Percentiles rank a stretch among this genome's conserved stretches.
Conservation (phyloP, 1,284 basidiomycete species). For the Psilocybe mexicana region DNA sequence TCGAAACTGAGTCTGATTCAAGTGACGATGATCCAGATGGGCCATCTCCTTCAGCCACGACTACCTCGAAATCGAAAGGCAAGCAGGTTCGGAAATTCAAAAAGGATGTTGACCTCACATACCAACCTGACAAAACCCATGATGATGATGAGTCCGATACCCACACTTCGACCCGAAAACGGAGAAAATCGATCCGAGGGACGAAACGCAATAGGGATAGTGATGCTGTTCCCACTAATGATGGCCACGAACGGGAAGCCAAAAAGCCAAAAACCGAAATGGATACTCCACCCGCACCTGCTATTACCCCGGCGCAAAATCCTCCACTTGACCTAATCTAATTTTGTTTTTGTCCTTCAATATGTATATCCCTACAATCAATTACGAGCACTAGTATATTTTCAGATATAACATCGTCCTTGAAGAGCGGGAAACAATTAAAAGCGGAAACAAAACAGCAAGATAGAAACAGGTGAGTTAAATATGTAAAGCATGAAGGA, state of each 20-base stretch:
- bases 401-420: too few relatives aligned
- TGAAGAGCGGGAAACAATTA: too few relatives aligned
- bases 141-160: constrained; percentile 24
- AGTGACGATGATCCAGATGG: constrained; percentile 27
- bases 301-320: not conserved
- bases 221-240: constrained; percentile 19
- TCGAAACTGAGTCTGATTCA: constrained; percentile 26
- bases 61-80: constrained; percentile 17
- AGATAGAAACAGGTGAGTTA: too few relatives aligned
- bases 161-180: constrained; percentile 15
- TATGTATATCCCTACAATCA: too few relatives aligned
- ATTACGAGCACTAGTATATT: too few relatives aligned
- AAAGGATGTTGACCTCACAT: constrained; percentile 39
- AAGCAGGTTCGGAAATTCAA: constrained; percentile 16
- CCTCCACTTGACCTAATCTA: not conserved
- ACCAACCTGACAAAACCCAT: constrained; percentile 35
- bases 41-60: constrained; percentile 19
- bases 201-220: constrained; percentile 34
- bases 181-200: constrained; percentile 27
- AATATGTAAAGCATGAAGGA: not conserved
- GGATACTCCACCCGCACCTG: constrained; percentile 9
- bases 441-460: too few relatives aligned
- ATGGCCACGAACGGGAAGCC: constrained; percentile 22
- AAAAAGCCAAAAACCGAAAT: constrained; percentile 31
- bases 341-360: not conserved